Conservation (phyloP, 148 eudicot genomes). For the Rhododendron ovatum region DNA sequence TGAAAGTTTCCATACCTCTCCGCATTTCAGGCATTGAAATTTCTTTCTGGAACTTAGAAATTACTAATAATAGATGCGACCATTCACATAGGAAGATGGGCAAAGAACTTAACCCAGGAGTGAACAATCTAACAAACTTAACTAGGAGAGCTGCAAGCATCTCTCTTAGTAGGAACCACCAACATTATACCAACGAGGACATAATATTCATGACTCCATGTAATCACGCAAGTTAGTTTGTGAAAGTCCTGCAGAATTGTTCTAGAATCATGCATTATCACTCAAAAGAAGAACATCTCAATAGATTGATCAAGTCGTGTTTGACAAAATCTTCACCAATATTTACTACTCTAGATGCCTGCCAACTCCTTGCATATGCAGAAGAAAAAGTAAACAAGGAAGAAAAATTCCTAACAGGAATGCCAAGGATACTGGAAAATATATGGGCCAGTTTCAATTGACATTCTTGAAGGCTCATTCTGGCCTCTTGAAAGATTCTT, state of each 20-base stretch:
- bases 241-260: not conserved
- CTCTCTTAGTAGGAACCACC: not conserved
- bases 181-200: not conserved
- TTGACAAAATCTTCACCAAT: not conserved
- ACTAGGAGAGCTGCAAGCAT: not conserved
- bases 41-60: not conserved
- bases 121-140: not conserved
- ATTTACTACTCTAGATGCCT: not conserved
- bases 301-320: not conserved
- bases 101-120: not conserved
- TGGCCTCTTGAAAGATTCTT: slow-evolving; percentile 91
- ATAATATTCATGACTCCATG: not conserved
- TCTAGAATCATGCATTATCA: not conserved
- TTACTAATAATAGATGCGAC: not conserved
- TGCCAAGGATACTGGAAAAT: slow-evolving; percentile 86
- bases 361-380: not conserved
- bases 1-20: not conserved
- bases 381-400: slow-evolving; percentile 1
- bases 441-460: slow-evolving; percentile 88
- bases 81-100: not conserved
- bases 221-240: not conserved
- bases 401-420: not conserved
- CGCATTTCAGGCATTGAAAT: not conserved
- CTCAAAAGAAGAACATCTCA: not conserved
- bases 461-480: slow-evolving; percentile 91